A percentile compares a stretch with the other conserved stretches of the same genome.
Evolutionary conservation across 805 yeast genomes (phyloP).

Genomic region (Grigorovia yakushimaensis): DNA sequence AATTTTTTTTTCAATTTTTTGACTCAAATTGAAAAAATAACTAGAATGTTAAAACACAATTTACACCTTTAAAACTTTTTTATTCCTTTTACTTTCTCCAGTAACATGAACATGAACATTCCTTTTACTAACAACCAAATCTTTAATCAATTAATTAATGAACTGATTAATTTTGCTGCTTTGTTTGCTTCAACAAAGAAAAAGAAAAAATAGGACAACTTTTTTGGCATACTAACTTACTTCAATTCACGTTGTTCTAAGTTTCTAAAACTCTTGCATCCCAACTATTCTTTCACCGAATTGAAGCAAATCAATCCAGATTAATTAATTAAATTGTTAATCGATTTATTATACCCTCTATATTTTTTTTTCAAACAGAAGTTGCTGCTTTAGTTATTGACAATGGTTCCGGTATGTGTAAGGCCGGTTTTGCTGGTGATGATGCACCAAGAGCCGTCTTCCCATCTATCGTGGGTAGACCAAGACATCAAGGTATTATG

Average conservation of each 20-base stretch:
- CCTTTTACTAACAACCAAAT: not conserved
- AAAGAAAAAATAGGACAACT: no score
- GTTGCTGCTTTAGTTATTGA: conserved; percentile 69
- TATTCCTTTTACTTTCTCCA: not conserved
- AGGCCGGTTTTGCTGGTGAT: conserved; percentile 99
- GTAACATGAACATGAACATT: not conserved
- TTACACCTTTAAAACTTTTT: no score
- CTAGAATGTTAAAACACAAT: no score
- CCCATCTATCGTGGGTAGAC: conserved; percentile 99
- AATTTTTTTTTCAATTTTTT: no score
- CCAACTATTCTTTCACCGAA: no score
- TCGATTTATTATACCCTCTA: no score
- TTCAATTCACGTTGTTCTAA: no score
- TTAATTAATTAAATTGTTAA: no score
- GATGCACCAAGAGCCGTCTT: conserved; percentile 99
- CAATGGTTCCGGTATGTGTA: conserved; percentile 99
- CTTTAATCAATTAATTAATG: not conserved
- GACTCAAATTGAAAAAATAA: no score
- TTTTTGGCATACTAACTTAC: no score
- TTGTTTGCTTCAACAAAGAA: not conserved
- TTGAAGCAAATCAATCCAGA: no score
- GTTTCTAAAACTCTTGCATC: no score
- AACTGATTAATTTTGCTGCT: not conserved
- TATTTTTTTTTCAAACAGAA: conserved; percentile 16
- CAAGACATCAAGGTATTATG: conserved; percentile 99